Base-by-base conservation (phyloP, 306 rosid genomes). In the Rosa rugosa region DNA sequence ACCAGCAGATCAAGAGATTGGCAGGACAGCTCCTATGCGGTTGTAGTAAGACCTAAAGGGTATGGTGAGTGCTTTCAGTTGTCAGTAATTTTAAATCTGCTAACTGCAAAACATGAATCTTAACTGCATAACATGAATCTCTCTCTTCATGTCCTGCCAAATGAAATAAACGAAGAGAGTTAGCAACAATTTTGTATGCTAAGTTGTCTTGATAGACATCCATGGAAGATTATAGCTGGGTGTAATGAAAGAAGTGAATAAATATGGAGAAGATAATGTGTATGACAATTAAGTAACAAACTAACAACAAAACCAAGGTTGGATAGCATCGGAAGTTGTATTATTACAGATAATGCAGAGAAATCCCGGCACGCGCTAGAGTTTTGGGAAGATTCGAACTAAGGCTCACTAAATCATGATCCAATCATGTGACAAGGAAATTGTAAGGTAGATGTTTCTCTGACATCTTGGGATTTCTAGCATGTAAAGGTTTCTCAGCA, bases 61-160 rank as follows among this genome's bases (percentile, higher is more conserved):
- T 36, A 65, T 16, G 8, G 71, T 8, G 22, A 65, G 42, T 54
- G 36, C 53, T 7, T n/a, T 40, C 56, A 60, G 60, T 44, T 75
- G 70, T 59, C 45, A 75, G 70, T 62, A 60, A 42, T 44, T 45
- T 38, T 25, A 75, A 27, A 11, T 45, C 57, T 44, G 18, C 46
- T 44, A 62, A 16, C 27, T 27, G 23, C 31, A 2, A 3, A 57
- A 4, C 12, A 11, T 0, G 20, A 36, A 18, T 27, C 25, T 41
- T 44, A 62, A 16, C 27, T 27, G 23, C 31, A 2, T 5, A 57
- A 4, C 12, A 11, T 0, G 20, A 36, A 18, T 27, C 25, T 41
- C 42, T 72, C 20, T 59, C 69, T 7, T 42, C 54, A 74, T n/a
- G 44, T 73, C 67, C 68, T 41, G 69, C 69, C 0, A 59, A 69